Evolutionary conservation across 176 grass and related monocot genomes (phyloP), one percentile per base, ranked within the genome.

Genomic region (Paspalum notatum): DNA sequence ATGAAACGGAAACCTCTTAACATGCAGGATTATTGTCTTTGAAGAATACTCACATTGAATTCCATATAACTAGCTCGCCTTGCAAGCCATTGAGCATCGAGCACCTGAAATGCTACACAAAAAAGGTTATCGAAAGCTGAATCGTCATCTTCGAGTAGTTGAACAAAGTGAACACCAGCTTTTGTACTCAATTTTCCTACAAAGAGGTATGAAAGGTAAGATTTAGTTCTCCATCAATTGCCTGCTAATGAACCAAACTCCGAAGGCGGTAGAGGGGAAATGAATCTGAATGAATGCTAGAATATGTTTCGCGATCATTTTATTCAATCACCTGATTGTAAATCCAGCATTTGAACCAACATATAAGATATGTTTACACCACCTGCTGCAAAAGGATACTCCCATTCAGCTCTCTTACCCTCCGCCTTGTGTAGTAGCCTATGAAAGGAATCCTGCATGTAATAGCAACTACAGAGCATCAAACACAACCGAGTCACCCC

Each of bases 51-150:
- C 65, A 95, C 92, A 77, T 99, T 99, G 48, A 95, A 99, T 79
- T 99, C 88, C 90, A 99, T 99, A 66, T 95, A 99, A 58, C 75
- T 91, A 66, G 92, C 92, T 84, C 51, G 53, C 72, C 84, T 93
- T 32, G 82, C 62, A 9, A 99, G 86, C 96, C 92, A 99, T 12
- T 93, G 82, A 25, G 82, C 70, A 78, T 98, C 95, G 50, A 98
- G 84, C 84, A 95, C 80, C 80, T 83, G 72, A 80, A 93, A 95
- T 22, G 88, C 92, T 56, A 95, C 44, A 63, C 86, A 99, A 62
- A 91, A 99, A 82, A 99, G 90, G 80, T 89, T 82, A 82, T 95
- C 92, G 22, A 99, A 99, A 60, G 86, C 89, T 47, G 83, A 85
- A 55, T 93, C 80, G 27, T 93, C 92, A 25, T 85, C 83, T 91